A percentile compares a stretch with the other conserved stretches of the same genome.
These are phyloP conservation scores for Kodamaea kaohsiungensis DNA, from an alignment of 805 yeast species.

Conservation along the genomic window DNA sequence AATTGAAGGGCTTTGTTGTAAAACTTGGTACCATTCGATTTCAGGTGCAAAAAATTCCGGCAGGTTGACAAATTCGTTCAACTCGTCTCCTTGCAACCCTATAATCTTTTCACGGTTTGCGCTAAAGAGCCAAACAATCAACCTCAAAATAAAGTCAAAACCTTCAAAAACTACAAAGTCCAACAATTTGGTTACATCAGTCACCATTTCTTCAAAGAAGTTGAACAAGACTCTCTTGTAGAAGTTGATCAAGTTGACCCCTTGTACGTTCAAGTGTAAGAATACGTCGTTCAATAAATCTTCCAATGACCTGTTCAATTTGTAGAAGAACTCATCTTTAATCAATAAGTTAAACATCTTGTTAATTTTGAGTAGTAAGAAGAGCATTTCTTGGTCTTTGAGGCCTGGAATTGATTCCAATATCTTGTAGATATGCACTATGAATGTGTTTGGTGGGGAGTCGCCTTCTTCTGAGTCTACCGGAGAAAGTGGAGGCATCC, in stretches of 20 bases:
- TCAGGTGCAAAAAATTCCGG: conserved; percentile 17
- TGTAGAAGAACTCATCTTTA: conserved; percentile 38
- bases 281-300: conserved; percentile 29
- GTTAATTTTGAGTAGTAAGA: conserved; percentile 35
- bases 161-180: conserved; percentile 45
- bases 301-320: conserved; percentile 37
- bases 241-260: conserved; percentile 27
- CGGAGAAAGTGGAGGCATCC: conserved; percentile 5
- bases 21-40: conserved; percentile 14
- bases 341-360: conserved; percentile 25
- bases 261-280: conserved; percentile 37
- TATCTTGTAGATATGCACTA: conserved; percentile 21
- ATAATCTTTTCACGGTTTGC: conserved; percentile 18
- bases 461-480: conserved; percentile 5
- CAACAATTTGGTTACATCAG: conserved; percentile 18
- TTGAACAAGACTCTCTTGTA: conserved; percentile 21
- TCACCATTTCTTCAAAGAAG: conserved; percentile 17
- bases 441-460: conserved; percentile 22
- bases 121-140: conserved; percentile 26
- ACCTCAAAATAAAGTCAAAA: conserved; percentile 32
- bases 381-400: conserved; percentile 29
- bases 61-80: conserved; percentile 21
- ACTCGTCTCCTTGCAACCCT: conserved; percentile 25
- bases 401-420: conserved; percentile 21
- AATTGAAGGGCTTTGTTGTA: conserved; percentile 24